Percentiles rank a stretch among this genome's conserved stretches.
Evolutionary conservation across 2,329 filamentous ascomycete species (phyloP).

Genomic region (Penicillium olsonii): DNA sequence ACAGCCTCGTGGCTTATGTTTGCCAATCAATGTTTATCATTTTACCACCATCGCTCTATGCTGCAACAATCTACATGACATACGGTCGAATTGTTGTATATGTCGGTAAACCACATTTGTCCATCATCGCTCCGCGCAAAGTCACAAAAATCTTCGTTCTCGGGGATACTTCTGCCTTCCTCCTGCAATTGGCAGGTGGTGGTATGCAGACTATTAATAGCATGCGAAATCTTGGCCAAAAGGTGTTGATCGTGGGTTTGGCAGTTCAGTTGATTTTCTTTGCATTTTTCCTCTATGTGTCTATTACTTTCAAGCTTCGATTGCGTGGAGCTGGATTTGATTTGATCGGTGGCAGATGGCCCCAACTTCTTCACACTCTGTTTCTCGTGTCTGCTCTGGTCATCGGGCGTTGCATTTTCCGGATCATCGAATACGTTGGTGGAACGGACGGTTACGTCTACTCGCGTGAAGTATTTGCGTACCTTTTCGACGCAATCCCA

Average conservation of each 20-base stretch:
- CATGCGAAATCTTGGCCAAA: slow-evolving; percentile 7
- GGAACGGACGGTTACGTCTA: slow-evolving; percentile 21
- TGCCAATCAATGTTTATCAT: slow-evolving; percentile 49
- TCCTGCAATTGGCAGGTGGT: slow-evolving; percentile 41
- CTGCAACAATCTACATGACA: slow-evolving; percentile 52
- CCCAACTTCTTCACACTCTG: too few species aligned
- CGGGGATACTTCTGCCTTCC: slow-evolving; percentile 50
- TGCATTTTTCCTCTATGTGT: slow-evolving; percentile 18
- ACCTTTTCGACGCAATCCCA: slow-evolving; percentile 20
- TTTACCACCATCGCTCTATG: slow-evolving; percentile 51
- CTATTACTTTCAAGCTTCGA: too few species aligned
- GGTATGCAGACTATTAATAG: slow-evolving; percentile 3
- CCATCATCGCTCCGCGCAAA: slow-evolving; percentile 46
- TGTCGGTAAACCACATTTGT: slow-evolving; percentile 41
- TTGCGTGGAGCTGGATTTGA: too few species aligned
- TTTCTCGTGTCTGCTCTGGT: too few species aligned
- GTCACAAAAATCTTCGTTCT: slow-evolving; percentile 51
- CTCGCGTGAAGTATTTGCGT: slow-evolving; percentile 21
- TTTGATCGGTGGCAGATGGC: slow-evolving; percentile 1
- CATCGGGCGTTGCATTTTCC: slow-evolving; percentile 22
- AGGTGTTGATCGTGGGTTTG: slow-evolving; percentile 17
- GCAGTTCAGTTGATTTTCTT: slow-evolving; percentile 20
- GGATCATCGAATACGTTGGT: slow-evolving; percentile 20
- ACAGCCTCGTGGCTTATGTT: slow-evolving; percentile 32
- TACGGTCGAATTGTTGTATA: slow-evolving; percentile 48